Conservation (phyloP, 495 filamentous ascomycete species). For the Tuber indicum region DNA sequence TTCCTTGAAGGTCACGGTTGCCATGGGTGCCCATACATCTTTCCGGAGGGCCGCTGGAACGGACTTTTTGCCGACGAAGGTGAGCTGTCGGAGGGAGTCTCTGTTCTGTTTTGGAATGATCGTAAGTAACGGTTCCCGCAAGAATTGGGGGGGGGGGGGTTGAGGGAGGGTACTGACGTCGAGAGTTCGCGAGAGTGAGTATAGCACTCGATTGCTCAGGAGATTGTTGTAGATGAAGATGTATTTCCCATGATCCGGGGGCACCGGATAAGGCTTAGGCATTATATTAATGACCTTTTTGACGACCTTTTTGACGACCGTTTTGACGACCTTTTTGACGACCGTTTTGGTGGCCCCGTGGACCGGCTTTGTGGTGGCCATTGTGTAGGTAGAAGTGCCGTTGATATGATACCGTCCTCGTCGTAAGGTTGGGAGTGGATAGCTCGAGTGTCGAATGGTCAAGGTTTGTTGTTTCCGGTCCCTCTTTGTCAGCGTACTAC, state of each 20-base stretch:
- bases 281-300: not conserved
- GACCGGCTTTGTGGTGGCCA: not conserved
- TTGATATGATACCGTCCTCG: not conserved
- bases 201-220: constrained; percentile 72
- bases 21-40: constrained; percentile 85
- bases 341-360: not conserved
- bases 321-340: not conserved
- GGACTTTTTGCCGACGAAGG: constrained; percentile 87
- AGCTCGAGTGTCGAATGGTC: not conserved
- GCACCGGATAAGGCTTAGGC: constrained; percentile 12
- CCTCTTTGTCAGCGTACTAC: not conserved
- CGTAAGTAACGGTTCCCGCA: not conserved
- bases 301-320: not conserved
- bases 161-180: constrained; percentile 52
- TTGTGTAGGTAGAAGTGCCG: not conserved
- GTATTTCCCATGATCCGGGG: constrained; percentile 54
- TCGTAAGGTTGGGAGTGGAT: not conserved
- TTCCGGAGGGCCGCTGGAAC: constrained; percentile 70
- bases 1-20: constrained; percentile 63
- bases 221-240: constrained; percentile 82
- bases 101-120: constrained; percentile 50
- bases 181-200: constrained; percentile 63
- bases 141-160: constrained; percentile 7
- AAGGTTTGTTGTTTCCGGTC: not conserved
- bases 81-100: constrained; percentile 63